Percentiles rank a stretch among this genome's conserved stretches.
Conservation (phyloP, 345 rosid species). For the Camelina sativa region DNA sequence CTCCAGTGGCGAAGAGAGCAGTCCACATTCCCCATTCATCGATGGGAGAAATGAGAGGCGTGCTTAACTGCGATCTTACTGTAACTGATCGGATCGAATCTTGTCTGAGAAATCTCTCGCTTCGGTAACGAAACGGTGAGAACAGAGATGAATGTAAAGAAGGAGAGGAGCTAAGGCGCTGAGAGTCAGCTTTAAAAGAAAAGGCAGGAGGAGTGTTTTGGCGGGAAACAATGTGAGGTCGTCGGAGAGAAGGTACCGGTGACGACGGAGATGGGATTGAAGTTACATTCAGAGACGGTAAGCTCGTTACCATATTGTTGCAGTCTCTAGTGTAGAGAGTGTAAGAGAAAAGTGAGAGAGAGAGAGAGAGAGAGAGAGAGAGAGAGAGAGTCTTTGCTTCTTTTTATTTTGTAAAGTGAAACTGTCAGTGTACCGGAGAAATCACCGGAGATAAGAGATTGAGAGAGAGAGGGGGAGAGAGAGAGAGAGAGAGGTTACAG, state of each 20-base stretch:
- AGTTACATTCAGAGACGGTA: slow-evolving; percentile 29
- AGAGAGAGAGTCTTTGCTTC: not conserved
- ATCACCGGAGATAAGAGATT: not conserved
- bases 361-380: not conserved
- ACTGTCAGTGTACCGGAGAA: not conserved
- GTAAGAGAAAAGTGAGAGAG: not conserved
- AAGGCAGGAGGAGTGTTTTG: slow-evolving; percentile 16
- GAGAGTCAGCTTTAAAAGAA: not conserved
- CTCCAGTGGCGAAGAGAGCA: slow-evolving; percentile 3
- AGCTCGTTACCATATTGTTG: slow-evolving; percentile 44
- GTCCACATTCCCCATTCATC: slow-evolving; percentile 12
- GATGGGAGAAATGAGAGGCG: not conserved
- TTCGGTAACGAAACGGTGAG: not conserved
- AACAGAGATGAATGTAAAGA: not conserved
- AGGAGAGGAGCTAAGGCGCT: not conserved
- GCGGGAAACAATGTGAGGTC: slow-evolving; percentile 32
- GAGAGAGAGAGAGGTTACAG: too few relatives aligned
- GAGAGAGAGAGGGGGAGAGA: not conserved
- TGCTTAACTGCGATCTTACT: not conserved
- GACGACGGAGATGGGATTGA: not conserved
- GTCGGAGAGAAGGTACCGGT: slow-evolving; percentile 15
- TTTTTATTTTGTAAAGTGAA: not conserved
- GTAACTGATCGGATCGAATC: not conserved
- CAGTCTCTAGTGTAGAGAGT: not conserved
- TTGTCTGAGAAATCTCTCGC: not conserved